A percentile compares a stretch with the other conserved stretches of the same genome.
Evolutionary conservation across 306 rosid species (phyloP).

Genomic region (Pterocarpus macrocarpus): DNA sequence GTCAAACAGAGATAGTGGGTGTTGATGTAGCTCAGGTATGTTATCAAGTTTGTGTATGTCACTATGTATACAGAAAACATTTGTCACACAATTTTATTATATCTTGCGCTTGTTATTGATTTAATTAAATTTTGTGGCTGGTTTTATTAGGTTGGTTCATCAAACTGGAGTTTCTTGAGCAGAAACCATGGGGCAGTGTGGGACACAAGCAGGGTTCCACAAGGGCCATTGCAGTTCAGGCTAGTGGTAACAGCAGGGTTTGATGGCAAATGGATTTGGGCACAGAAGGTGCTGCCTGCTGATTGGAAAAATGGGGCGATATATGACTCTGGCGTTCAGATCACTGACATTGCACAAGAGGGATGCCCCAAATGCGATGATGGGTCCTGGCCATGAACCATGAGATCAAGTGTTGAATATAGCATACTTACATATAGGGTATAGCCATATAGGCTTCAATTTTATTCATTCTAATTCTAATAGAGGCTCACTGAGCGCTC

Average conservation of each 20-base stretch:
- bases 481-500: background rate
- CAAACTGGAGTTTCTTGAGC: conserved; percentile 71
- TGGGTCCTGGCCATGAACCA: conserved; percentile 51
- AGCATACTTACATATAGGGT: too few species aligned
- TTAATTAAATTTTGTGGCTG: background rate
- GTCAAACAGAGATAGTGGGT: conserved; percentile 90
- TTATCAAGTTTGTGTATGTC: background rate
- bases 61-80: background rate
- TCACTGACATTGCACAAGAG: conserved; percentile 76
- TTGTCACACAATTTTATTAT: background rate
- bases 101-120: background rate
- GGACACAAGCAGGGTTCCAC: conserved; percentile 80
- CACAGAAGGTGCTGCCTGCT: conserved; percentile 73
- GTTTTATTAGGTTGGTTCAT: conserved; percentile 62
- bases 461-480: conserved; percentile 10
- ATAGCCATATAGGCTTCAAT: conserved; percentile 13
- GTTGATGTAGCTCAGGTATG: conserved; percentile 86
- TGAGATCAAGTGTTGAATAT: too few species aligned
- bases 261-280: conserved; percentile 85
- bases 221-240: conserved; percentile 76
- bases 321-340: conserved; percentile 77
- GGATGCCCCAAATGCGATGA: conserved; percentile 71
- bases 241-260: conserved; percentile 72
- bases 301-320: conserved; percentile 67
- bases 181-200: conserved; percentile 81